Conservation (phyloP, 176 grass and related monocot genomes). For the Lolium perenne region DNA sequence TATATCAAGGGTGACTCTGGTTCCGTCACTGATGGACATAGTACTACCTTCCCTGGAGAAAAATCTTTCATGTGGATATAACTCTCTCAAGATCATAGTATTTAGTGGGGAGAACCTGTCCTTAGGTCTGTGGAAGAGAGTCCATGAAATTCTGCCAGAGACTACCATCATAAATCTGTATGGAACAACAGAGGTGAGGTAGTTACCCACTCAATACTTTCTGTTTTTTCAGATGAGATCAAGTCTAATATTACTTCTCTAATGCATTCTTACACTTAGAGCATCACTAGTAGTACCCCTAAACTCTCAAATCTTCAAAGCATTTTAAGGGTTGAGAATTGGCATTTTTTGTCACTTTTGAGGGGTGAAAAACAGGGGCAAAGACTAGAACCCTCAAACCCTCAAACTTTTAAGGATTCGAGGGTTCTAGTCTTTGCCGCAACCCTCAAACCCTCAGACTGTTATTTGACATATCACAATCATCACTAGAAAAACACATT, state of each 20-base stretch:
- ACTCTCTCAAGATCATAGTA: slow-evolving; percentile 70
- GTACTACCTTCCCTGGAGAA: slow-evolving; percentile 56
- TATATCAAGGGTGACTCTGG: slow-evolving; percentile 83
- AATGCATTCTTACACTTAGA: neutral
- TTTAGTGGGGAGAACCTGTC: slow-evolving; percentile 84
- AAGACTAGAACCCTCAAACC: too few relatives aligned
- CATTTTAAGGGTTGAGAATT: too few relatives aligned
- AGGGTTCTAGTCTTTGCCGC: too few relatives aligned
- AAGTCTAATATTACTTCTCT: neutral
- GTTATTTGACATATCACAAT: too few relatives aligned
- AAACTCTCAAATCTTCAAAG: too few relatives aligned
- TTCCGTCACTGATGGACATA: slow-evolving; percentile 79
- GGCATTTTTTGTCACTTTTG: too few relatives aligned
- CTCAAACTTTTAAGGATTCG: too few relatives aligned
- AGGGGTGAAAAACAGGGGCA: too few relatives aligned
- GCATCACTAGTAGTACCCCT: too few relatives aligned
- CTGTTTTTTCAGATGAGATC: slow-evolving; percentile 32
- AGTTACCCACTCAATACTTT: slow-evolving; percentile 37
- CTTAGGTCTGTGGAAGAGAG: slow-evolving; percentile 65
- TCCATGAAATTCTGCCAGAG: slow-evolving; percentile 60
- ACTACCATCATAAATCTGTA: slow-evolving; percentile 84
- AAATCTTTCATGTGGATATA: slow-evolving; percentile 49
- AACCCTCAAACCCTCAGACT: too few relatives aligned
- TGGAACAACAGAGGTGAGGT: slow-evolving; percentile 85
- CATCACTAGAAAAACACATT: too few relatives aligned